These are phyloP conservation scores for Tieghemiomyces parasiticus DNA, from an alignment of 192 early-diverging fungal species.

Conservation along the genomic window DNA sequence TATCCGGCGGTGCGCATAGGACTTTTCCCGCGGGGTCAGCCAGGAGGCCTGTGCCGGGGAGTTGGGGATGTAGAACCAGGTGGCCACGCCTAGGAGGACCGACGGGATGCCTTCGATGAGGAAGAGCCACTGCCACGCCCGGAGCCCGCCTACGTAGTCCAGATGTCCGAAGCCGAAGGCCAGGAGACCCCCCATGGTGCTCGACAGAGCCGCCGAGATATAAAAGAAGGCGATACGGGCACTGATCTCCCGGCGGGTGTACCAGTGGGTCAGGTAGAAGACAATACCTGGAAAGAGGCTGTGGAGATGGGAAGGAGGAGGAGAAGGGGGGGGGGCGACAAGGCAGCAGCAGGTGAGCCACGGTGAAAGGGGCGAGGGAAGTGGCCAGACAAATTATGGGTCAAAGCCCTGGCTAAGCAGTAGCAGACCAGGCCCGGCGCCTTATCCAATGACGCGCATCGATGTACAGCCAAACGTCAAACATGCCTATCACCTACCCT, in stretches of 20 bases:
- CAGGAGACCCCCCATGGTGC: constrained; percentile 34
- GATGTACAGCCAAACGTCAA: too few species aligned
- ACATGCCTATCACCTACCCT: too few species aligned
- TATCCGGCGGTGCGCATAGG: background rate
- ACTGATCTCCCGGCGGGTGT: constrained; percentile 11
- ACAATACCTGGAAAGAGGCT: constrained; percentile 8
- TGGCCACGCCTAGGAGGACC: constrained; percentile 26
- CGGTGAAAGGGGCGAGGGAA: too few species aligned
- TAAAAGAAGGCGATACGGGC: constrained; percentile 29
- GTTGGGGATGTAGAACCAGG: constrained; percentile 42
- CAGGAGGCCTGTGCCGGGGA: constrained; percentile 21
- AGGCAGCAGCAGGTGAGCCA: too few species aligned
- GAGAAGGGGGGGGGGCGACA: too few species aligned
- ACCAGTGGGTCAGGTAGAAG: constrained; percentile 12
- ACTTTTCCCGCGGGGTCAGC: constrained; percentile 1
- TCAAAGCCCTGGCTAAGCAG: too few species aligned
- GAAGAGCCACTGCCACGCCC: constrained; percentile 57
- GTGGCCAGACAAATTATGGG: too few species aligned
- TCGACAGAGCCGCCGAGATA: constrained; percentile 31
- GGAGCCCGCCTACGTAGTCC: constrained; percentile 29
- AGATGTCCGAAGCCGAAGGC: constrained; percentile 39
- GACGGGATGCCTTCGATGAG: constrained; percentile 43
- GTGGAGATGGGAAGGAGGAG: too few species aligned
- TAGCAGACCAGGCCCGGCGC: too few species aligned
- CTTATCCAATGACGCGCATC: too few species aligned